A percentile compares a stretch with the other conserved stretches of the same genome.
Conservation (phyloP, 2,329 filamentous ascomycete species). For the Annulohypoxylon truncatum region DNA sequence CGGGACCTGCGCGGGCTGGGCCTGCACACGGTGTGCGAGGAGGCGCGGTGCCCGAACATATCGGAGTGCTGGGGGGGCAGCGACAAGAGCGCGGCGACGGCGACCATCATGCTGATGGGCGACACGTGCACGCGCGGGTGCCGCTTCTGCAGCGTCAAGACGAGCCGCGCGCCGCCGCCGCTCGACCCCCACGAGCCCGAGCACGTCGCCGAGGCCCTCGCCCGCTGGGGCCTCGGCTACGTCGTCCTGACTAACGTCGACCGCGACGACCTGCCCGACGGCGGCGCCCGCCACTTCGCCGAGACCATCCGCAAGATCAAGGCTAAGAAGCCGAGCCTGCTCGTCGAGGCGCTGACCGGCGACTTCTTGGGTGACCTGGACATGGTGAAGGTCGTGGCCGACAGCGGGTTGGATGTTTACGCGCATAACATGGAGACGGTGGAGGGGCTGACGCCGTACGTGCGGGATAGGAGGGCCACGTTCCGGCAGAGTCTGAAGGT, state of each 20-base stretch:
- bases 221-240: conserved; percentile 93
- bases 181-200: conserved; percentile 97
- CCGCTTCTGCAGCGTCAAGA: conserved; percentile 98
- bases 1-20: conserved; percentile 88
- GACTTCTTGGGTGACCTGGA: conserved; percentile 88
- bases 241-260: conserved; percentile 95
- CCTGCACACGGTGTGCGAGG: conserved; percentile 96
- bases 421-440: conserved; percentile 98
- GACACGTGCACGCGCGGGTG: conserved; percentile 97
- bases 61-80: conserved; percentile 97
- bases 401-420: conserved; percentile 92
- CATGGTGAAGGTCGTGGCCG: conserved; percentile 86
- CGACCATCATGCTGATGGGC: conserved; percentile 99
- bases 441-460: conserved; percentile 87
- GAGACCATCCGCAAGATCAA: conserved; percentile 97
- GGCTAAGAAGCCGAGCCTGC: conserved; percentile 78
- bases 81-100: conserved; percentile 89
- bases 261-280: conserved; percentile 89
- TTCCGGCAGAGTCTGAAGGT: conserved; percentile 89
- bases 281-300: conserved; percentile 88
- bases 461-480: conserved; percentile 88
- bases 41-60: conserved; percentile 97
- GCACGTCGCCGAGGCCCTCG: conserved; percentile 92
- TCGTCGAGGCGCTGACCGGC: conserved; percentile 87
- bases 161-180: conserved; percentile 76